A percentile compares a stretch with the other conserved stretches of the same genome.
Conservation (phyloP, 495 filamentous ascomycete genomes). For the Penicillium lividum region DNA sequence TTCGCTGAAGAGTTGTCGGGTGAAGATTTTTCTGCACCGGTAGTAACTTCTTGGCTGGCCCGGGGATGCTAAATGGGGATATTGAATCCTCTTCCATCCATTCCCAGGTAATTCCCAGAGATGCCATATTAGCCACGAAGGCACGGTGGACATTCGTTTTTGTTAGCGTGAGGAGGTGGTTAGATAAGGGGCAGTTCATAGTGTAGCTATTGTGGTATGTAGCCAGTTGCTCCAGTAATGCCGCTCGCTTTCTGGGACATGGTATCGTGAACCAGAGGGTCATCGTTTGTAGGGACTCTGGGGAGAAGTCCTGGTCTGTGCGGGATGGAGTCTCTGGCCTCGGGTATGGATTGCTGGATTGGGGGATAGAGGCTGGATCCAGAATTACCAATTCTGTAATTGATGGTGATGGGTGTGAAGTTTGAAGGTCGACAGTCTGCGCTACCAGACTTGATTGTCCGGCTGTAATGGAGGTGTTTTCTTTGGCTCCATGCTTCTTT, state of each 20-base stretch:
- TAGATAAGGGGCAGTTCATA: neutral
- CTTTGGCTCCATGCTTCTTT: neutral
- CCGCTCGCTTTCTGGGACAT: neutral
- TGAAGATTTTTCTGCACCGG: neutral
- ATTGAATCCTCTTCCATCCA: neutral
- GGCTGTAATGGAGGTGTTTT: neutral
- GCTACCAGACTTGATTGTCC: neutral
- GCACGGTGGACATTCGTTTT: neutral
- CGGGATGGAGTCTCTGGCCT: neutral
- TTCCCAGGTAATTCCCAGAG: neutral
- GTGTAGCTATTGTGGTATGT: neutral
- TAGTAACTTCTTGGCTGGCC: neutral
- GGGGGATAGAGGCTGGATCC: neutral
- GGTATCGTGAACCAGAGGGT: neutral
- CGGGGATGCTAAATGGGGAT: neutral
- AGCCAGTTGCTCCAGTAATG: neutral
- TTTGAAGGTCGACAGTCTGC: neutral
- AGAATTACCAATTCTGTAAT: neutral
- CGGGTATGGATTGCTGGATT: neutral
- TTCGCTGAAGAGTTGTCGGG: neutral
- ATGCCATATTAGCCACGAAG: neutral
- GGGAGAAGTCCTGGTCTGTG: neutral
- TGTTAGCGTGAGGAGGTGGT: neutral
- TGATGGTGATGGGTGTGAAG: neutral
- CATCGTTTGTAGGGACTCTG: neutral